phyloP scores from a whole-genome alignment of 352 stramenopile species.

The Pythium volutum region DNA sequence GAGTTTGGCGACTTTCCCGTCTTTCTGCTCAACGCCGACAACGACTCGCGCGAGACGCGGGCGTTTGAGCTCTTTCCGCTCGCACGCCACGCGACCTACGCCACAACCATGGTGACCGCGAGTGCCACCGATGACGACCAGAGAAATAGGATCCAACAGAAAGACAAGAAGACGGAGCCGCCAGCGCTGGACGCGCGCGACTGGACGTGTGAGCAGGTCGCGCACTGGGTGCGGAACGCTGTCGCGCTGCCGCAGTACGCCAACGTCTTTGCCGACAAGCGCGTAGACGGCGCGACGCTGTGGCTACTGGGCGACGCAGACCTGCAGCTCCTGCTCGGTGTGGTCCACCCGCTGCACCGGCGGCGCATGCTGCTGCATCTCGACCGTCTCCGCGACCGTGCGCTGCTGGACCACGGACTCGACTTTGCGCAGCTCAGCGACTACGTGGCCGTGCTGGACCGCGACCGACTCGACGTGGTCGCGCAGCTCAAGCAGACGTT shows the following conservation, averaged over 20 bases:
- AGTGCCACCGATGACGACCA: neutral
- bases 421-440: slow-evolving; percentile 73
- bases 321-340: slow-evolving; percentile 58
- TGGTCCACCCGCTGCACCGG: slow-evolving; percentile 58
- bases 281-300: slow-evolving; percentile 65
- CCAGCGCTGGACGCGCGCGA: slow-evolving; percentile 33
- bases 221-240: slow-evolving; percentile 42
- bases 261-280: slow-evolving; percentile 45
- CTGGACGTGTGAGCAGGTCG: slow-evolving; percentile 54
- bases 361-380: slow-evolving; percentile 49
- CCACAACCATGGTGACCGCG: slow-evolving; percentile 18
- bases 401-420: slow-evolving; percentile 52
- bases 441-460: slow-evolving; percentile 68
- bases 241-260: slow-evolving; percentile 56
- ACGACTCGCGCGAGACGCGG: slow-evolving; percentile 47
- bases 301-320: slow-evolving; percentile 53
- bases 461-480: slow-evolving; percentile 60
- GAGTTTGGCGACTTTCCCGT: slow-evolving; percentile 72
- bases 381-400: slow-evolving; percentile 60
- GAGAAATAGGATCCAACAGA: neutral
- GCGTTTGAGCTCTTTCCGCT: slow-evolving; percentile 61
- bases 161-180: neutral
- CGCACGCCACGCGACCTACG: slow-evolving; percentile 27
- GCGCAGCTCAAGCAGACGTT: slow-evolving; percentile 69
- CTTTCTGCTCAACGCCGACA: slow-evolving; percentile 53